These are phyloP conservation scores for Trametes coccinea DNA, from an alignment of 768 basidiomycete species.

Conservation along the genomic window DNA sequence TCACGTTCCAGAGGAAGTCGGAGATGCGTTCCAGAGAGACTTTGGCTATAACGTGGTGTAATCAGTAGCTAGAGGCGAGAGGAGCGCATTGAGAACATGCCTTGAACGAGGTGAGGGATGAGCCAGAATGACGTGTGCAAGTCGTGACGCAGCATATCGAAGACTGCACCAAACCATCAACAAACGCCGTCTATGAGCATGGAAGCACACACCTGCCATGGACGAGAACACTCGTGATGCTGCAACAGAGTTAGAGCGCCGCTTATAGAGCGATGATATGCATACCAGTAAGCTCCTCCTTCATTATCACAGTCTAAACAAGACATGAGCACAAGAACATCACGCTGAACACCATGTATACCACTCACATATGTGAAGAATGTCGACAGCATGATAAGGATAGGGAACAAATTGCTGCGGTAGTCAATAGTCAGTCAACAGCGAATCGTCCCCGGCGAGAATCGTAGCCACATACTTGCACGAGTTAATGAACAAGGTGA, in stretches of 20 bases:
- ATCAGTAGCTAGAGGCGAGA: too few species aligned
- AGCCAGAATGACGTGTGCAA: neutral
- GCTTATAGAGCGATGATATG: neutral
- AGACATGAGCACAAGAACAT: neutral
- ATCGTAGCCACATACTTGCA: constrained; percentile 38
- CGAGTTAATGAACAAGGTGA: constrained; percentile 46
- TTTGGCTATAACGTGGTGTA: constrained; percentile 23
- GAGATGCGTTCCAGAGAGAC: constrained; percentile 44
- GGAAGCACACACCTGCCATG: constrained; percentile 16
- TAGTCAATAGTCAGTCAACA: too few species aligned
- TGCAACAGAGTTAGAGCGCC: neutral
- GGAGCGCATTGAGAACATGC: neutral
- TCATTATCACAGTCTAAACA: constrained; percentile 38
- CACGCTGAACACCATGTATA: too few species aligned
- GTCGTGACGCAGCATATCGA: constrained; percentile 19
- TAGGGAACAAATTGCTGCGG: constrained; percentile 55
- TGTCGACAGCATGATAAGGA: constrained; percentile 63
- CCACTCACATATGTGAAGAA: constrained; percentile 58
- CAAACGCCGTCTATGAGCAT: neutral
- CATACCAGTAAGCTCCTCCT: constrained; percentile 36
- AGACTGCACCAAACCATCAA: neutral
- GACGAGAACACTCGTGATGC: constrained; percentile 22
- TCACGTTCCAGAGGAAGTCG: constrained; percentile 40
- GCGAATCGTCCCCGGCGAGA: too few species aligned
- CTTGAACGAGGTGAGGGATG: constrained; percentile 5